Evolutionary conservation across 106 monocot species (phyloP), one percentile per base, ranked within the genome.

Genomic region (Allium cepa): DNA sequence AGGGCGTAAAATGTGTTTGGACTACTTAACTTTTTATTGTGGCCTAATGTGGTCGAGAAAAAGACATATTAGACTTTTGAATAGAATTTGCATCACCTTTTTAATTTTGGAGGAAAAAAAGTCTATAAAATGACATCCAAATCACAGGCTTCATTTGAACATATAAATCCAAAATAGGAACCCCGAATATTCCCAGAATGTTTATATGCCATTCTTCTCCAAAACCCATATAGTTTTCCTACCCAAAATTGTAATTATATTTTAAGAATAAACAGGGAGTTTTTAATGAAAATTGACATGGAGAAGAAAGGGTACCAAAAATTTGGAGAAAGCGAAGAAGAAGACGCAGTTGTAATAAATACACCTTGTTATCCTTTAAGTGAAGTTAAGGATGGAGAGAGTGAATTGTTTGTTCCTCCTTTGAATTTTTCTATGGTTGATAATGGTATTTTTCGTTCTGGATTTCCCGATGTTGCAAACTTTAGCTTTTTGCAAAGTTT

Each of bases 401-500:
- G 13, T 13, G 65, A n/a, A n/a, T 68, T 65, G 45, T 61, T 74
- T 50, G 74, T 58, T 4, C 84, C 80, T 53, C 84, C 84, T 10
- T 61, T 80, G 22, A 84, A 84, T 63, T 84, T 84, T 50, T 68
- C 84, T 1, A 77, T 77, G 70, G 84, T 84, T 8, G 77, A 84
- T 18, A 49, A 60, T 53, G 84, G 84, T 7, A 77, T 80, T 7
- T 84, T 70, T 76, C 72, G 84, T n/a, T 84, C 84, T 46, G 77
- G 84, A 49, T 80, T 77, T 36, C 84, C 84, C 3, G 73, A 77
- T 17, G 36, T 71, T 12, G 64, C 59, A 16, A 84, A 80, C 63
- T 80, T 84, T 61, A 28, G 80, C 18, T 84, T 80, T 71, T 60
- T 84, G 61, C 56, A 49, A 57, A 77, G 65, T 51, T 72, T 84